phyloP scores from a whole-genome alignment of 2,329 filamentous ascomycete genomes.

The Sphaerostilbella broomeana region DNA sequence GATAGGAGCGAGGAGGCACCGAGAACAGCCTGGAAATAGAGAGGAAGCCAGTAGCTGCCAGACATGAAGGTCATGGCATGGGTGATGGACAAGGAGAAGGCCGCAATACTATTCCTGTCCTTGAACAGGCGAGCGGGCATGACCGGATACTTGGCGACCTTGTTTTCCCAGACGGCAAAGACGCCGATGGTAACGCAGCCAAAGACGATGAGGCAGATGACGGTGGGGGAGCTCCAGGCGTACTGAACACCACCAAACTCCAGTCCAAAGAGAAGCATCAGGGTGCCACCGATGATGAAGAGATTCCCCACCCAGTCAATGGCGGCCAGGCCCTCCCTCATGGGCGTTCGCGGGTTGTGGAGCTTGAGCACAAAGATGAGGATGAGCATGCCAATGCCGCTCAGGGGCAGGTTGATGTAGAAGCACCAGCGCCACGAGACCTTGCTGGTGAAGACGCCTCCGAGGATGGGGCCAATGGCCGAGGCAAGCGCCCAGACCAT shows the following conservation, averaged over 20 bases:
- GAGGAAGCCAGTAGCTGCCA: conserved; percentile 70
- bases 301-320: conserved; percentile 52
- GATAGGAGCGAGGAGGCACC: conserved; percentile 62
- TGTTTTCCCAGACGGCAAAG: conserved; percentile 68
- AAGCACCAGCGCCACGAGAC: conserved; percentile 66
- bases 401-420: conserved; percentile 55
- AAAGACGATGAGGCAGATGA: conserved; percentile 73
- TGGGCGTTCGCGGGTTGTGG: conserved; percentile 59
- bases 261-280: conserved; percentile 82
- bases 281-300: conserved; percentile 65
- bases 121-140: conserved; percentile 69
- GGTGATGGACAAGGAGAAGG: conserved; percentile 60
- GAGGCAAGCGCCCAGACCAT: conserved; percentile 59
- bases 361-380: conserved; percentile 59
- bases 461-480: conserved; percentile 59
- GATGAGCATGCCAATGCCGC: conserved; percentile 40
- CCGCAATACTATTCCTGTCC: conserved; percentile 57
- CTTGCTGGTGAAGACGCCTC: conserved; percentile 59
- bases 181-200: conserved; percentile 55
- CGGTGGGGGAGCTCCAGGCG: conserved; percentile 68
- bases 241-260: conserved; percentile 73
- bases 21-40: conserved; percentile 77
- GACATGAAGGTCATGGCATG: conserved; percentile 76
- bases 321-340: conserved; percentile 56
- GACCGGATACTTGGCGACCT: conserved; percentile 67